A percentile compares a stretch with the other conserved stretches of the same genome.
Evolutionary conservation across 306 rosid genomes (phyloP).

Genomic region (Lablab purpureus): DNA sequence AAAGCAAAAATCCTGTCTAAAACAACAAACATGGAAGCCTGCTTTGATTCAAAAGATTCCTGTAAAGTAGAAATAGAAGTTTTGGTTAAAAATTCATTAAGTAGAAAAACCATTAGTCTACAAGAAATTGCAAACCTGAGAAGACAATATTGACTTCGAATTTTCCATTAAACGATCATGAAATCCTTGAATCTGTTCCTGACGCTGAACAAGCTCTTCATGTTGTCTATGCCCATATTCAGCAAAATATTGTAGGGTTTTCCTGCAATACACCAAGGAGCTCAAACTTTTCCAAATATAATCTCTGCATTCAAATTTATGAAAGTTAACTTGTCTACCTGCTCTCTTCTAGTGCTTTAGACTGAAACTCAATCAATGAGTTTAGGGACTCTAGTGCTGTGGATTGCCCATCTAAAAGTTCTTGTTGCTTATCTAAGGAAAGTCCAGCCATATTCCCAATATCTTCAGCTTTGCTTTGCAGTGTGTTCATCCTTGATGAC

Average conservation of each 20-base stretch:
- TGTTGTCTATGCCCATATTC: conserved; percentile 79
- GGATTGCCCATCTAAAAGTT: conserved; percentile 78
- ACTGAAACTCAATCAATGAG: conserved; percentile 64
- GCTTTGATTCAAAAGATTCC: conserved; percentile 88
- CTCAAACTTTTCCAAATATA: neutral
- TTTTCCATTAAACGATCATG: conserved; percentile 80
- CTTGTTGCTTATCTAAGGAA: conserved; percentile 80
- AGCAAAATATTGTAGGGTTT: conserved; percentile 57
- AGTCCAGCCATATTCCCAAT: conserved; percentile 71
- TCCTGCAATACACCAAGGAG: conserved; percentile 52
- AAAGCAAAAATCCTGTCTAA: conserved; percentile 76
- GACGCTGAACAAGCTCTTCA: conserved; percentile 69
- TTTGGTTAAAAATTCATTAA: conserved; percentile 8
- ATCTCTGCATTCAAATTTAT: neutral
- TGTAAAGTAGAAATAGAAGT: conserved; percentile 39
- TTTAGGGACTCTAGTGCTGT: conserved; percentile 65
- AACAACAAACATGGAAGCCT: conserved; percentile 76
- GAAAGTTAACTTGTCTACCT: conserved; percentile 51
- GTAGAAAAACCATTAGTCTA: too few species aligned
- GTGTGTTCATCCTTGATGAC: conserved; percentile 61
- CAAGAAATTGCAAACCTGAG: conserved; percentile 62
- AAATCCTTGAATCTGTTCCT: conserved; percentile 63
- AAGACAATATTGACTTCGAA: conserved; percentile 68
- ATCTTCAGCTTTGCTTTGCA: conserved; percentile 77
- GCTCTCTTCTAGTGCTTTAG: conserved; percentile 83